Base-by-base conservation (phyloP, 2,329 filamentous ascomycete species). In the Colletotrichum sp. region DNA sequence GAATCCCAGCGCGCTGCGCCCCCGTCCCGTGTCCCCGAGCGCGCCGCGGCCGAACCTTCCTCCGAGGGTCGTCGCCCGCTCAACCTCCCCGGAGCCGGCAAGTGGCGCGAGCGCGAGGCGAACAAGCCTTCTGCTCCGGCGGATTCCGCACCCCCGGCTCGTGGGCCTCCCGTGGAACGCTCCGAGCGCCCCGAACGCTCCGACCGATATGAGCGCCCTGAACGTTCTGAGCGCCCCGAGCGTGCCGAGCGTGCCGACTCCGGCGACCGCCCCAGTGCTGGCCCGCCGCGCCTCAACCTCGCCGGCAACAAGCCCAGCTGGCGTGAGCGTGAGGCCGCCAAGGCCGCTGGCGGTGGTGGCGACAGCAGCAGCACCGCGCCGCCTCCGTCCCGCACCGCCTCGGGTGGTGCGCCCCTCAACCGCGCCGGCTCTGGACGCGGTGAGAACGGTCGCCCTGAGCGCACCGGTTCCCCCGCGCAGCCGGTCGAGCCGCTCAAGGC, bases 301-400 rank as follows among this genome's bases (percentile, higher is more conserved):
- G 84, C 89, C 74, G 89, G 90, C 75, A 83, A 85, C 74, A 93
- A 91, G 85, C 87, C 91, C 69, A 90, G 89, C 78, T 95, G 93
- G 94, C 92, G 93, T 82, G 93, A 95, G 36, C 92, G 93, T 79
- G 90, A 95, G 83, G 91, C 90, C 65, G 84, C 87, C 74, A 88
- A 79, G 78, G 81, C 85, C 43, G 78, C 80, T 12, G 79, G 77
- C 16, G 79, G 79, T n/a, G 78, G 76, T 80, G 66, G 81, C 83
- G 72, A 74, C 43, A 74, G 72, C 29, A 74, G 72, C 43, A 69
- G 80, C 82, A 79, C 80, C 62, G 78, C 83, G 61, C 84, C 88
- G 61, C 84, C 88, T 43, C 88, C 81, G 24, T 76, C 77, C 55
- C 78, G 82, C 69, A 72, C 78, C n/a, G 79, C 81, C 34, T 85